Percentiles rank a stretch among this genome's conserved stretches.
These are phyloP conservation scores for Zarea fungicola DNA, from an alignment of 2,329 filamentous ascomycete genomes.

Conservation along the genomic window DNA sequence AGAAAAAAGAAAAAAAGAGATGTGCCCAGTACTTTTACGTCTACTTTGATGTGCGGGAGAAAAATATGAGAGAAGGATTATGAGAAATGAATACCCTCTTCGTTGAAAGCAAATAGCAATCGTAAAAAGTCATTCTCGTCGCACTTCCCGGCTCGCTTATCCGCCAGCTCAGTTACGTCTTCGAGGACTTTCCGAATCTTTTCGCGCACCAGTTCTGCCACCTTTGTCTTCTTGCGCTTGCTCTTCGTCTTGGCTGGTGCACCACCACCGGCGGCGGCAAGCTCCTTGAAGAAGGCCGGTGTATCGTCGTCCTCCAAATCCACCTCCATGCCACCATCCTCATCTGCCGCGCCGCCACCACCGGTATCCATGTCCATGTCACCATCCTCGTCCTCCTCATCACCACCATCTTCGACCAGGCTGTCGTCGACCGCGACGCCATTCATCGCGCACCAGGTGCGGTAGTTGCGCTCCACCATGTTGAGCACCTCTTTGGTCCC, in stretches of 20 bases:
- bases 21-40: too few relatives aligned
- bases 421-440: slow-evolving; percentile 72
- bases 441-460: slow-evolving; percentile 84
- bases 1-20: too few relatives aligned
- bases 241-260: slow-evolving; percentile 53
- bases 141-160: slow-evolving; percentile 78
- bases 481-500: slow-evolving; percentile 74
- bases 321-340: slow-evolving; percentile 46
- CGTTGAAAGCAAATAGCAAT: slow-evolving; percentile 76
- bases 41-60: too few relatives aligned
- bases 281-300: slow-evolving; percentile 79
- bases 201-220: slow-evolving; percentile 73
- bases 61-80: too few relatives aligned
- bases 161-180: slow-evolving; percentile 70
- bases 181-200: slow-evolving; percentile 85
- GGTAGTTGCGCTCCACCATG: slow-evolving; percentile 82
- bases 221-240: slow-evolving; percentile 72
- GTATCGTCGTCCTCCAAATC: slow-evolving; percentile 62
- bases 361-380: slow-evolving; percentile 35
- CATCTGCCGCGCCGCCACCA: slow-evolving; percentile 37
- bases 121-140: slow-evolving; percentile 90
- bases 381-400: slow-evolving; percentile 38
- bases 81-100: slow-evolving; percentile 91
- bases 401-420: slow-evolving; percentile 39
- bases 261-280: slow-evolving; percentile 35